Base-by-base conservation (phyloP, 768 basidiomycete genomes). In the Boletus fagicola region DNA sequence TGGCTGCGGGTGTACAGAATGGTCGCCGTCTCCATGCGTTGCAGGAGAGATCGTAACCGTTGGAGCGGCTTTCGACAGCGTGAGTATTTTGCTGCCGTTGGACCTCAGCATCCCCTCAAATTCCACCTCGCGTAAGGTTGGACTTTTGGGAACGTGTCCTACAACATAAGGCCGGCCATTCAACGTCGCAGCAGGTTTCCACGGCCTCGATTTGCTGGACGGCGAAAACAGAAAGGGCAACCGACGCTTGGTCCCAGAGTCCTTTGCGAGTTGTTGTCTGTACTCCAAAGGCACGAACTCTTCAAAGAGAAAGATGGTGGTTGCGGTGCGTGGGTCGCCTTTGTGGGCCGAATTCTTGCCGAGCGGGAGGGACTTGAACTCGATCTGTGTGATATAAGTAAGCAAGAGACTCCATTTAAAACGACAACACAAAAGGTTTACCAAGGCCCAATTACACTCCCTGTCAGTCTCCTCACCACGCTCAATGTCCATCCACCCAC, bases 261-360 rank as follows among this genome's bases (percentile, higher is more conserved):
- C 76, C 7, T 84, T 72, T 5, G 74, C 83, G 7, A 95, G 79
- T 62, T 91, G 86, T 45, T 90, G 85, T 5, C 90, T 79, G 65
- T 93, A 94, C 68, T 94, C 94, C 39, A 83, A 75, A 0, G 95
- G 96, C 4, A 99, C 93, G 54, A 92, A 90, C 72, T 98, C 97
- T 73, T 99, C 94, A 61, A 93, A 95, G 7, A 98, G 75, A 51
- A 97, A 81, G 48, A 92, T 82, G 0, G 85, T 81, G 0, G 83
- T 78, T 0, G 85, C 76, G 1, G 83, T 87, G n/a, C 94, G 81
- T 0, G 91, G 91, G 67, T 94, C 91, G 2, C 64, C 59, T 5
- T 67, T 66, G 3, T 49, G 57, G 40, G 65, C 1, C 15, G 58
- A n/a, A 5, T 28, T 42, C 46, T 63, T 65, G 47, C 68, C 52